Evolutionary conservation across 768 basidiomycete genomes (phyloP).

Genomic region (Aureoboletus auriporus): DNA sequence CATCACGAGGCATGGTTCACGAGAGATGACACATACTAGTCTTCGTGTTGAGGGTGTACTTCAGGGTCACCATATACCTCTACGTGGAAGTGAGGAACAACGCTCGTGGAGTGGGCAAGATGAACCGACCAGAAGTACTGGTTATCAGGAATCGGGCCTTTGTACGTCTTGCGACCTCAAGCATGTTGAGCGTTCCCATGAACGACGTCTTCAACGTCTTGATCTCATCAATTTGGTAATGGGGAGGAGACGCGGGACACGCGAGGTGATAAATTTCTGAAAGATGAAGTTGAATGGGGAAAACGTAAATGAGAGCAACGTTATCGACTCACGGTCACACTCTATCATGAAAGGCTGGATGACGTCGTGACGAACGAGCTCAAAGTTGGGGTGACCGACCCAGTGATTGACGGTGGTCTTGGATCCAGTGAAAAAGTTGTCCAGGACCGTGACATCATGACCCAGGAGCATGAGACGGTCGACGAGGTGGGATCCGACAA

Average conservation of each 20-base stretch:
- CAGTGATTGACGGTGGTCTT: conserved; percentile 96
- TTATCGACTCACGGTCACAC: conserved; percentile 74
- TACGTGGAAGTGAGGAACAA: conserved; percentile 23
- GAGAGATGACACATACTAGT: conserved; percentile 61
- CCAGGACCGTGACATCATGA: conserved; percentile 94
- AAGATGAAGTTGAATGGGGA: neutral
- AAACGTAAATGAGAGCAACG: too few species aligned
- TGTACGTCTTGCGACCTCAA: conserved; percentile 93
- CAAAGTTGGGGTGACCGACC: conserved; percentile 98
- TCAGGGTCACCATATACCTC: conserved; percentile 99
- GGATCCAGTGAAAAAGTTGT: conserved; percentile 98
- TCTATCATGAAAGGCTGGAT: conserved; percentile 98
- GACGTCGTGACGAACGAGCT: conserved; percentile 95
- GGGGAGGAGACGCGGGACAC: conserved; percentile 94
- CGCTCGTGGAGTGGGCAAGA: neutral
- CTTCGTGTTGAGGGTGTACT: conserved; percentile 94
- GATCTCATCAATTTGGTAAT: conserved; percentile 97
- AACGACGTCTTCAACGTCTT: conserved; percentile 99
- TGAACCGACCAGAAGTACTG: conserved; percentile 79
- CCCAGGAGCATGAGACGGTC: conserved; percentile 97
- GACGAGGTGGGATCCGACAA: conserved; percentile 97
- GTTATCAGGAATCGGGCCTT: conserved; percentile 96
- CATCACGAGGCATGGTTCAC: conserved; percentile 9
- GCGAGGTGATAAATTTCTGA: conserved; percentile 97
- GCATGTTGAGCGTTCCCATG: conserved; percentile 98